These are phyloP conservation scores for Fomitopsis betulina DNA, from an alignment of 1,284 basidiomycete species.

Conservation along the genomic window DNA sequence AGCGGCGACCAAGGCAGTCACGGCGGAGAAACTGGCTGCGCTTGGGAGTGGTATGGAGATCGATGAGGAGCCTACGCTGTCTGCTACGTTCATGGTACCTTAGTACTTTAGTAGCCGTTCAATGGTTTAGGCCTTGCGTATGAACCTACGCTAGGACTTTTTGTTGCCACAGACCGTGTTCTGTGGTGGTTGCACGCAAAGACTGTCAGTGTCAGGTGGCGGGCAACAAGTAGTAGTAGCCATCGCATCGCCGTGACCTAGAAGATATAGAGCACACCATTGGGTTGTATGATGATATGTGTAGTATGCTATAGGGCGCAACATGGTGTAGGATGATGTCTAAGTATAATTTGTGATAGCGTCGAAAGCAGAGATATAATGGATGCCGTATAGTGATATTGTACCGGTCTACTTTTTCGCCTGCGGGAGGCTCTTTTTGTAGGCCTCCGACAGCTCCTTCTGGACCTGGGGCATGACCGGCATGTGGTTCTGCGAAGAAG, in stretches of 20 bases:
- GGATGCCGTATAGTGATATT: conserved; percentile 1
- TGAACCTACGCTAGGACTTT: too few species aligned
- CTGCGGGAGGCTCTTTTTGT: conserved; percentile 44
- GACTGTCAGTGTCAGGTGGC: too few species aligned
- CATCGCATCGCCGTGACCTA: too few species aligned
- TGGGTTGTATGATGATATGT: background rate
- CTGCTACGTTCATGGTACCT: conserved; percentile 22
- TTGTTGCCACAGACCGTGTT: too few species aligned
- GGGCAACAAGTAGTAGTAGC: too few species aligned
- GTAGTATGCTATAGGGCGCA: background rate
- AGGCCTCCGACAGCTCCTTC: conserved; percentile 68
- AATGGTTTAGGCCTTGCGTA: too few species aligned
- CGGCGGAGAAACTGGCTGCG: conserved; percentile 6
- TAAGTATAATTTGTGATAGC: background rate
- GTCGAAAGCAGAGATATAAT: background rate
- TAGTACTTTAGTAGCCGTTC: background rate
- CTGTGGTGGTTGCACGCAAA: too few species aligned
- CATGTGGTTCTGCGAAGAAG: conserved; percentile 53
- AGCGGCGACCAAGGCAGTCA: conserved; percentile 28
- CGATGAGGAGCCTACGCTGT: conserved; percentile 26
- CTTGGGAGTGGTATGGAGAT: conserved; percentile 31
- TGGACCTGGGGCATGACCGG: conserved; percentile 90
- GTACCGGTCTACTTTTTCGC: conserved; percentile 49
- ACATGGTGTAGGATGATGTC: background rate
- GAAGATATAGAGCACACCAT: too few species aligned